Conservation (phyloP, 2,329 filamentous ascomycete genomes). For the Colletotrichum plurivorum region DNA sequence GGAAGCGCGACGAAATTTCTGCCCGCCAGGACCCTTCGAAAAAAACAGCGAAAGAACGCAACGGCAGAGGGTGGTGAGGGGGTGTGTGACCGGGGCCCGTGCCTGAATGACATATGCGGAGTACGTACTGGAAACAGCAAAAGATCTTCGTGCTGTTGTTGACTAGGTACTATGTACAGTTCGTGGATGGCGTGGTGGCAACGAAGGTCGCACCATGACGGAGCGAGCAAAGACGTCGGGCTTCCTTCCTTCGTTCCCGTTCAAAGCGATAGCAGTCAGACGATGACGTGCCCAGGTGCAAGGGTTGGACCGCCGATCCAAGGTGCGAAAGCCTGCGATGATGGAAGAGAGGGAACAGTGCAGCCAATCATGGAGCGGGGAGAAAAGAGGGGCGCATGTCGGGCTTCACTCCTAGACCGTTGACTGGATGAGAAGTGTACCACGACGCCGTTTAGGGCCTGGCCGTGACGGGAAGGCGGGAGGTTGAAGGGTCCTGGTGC, state of each 20-base stretch:
- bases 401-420: background rate
- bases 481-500: slow-evolving; percentile 3
- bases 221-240: background rate
- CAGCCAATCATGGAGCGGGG: slow-evolving; percentile 15
- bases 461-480: background rate
- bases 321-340: background rate
- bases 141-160: background rate
- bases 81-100: slow-evolving; percentile 2
- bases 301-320: slow-evolving; percentile 18
- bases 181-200: slow-evolving; percentile 7
- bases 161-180: background rate
- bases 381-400: background rate
- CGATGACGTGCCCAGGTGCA: slow-evolving; percentile 12
- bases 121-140: slow-evolving; percentile 1
- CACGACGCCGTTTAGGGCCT: background rate
- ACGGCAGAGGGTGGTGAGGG: background rate
- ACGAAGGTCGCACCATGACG: background rate
- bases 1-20: background rate
- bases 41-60: background rate
- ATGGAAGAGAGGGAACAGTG: background rate
- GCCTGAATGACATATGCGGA: slow-evolving; percentile 6
- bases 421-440: background rate
- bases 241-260: background rate
- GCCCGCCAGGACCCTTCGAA: slow-evolving; percentile 4
- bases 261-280: background rate